Percentiles rank a stretch among this genome's conserved stretches.
These are phyloP conservation scores for Acacia confusa DNA, from an alignment of 306 rosid species.

Conservation along the genomic window DNA sequence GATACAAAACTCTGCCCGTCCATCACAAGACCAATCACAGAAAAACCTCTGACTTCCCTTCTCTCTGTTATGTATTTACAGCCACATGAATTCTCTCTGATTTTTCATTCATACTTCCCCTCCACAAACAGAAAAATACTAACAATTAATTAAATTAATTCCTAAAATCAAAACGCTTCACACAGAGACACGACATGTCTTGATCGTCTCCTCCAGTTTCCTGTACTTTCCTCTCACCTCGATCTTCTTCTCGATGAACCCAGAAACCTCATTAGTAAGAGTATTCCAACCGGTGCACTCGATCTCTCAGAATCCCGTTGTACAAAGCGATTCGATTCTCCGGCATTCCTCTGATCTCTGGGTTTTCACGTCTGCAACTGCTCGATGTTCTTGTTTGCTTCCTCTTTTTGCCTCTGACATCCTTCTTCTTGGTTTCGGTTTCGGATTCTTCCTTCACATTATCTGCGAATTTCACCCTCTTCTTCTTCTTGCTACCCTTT, in stretches of 20 bases:
- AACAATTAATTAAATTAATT: not conserved
- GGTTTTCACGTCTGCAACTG: slow-evolving; percentile 27
- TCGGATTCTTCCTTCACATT: slow-evolving; percentile 55
- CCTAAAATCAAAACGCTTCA: not conserved
- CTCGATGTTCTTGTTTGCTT: slow-evolving; percentile 32
- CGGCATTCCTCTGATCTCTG: slow-evolving; percentile 27
- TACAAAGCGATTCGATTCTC: slow-evolving; percentile 44
- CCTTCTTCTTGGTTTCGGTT: slow-evolving; percentile 38
- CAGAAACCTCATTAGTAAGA: slow-evolving; percentile 29
- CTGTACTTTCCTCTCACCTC: not conserved
- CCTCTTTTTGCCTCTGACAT: slow-evolving; percentile 35
- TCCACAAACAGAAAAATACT: slow-evolving; percentile 23
- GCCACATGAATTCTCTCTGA: slow-evolving; percentile 22
- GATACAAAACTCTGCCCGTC: slow-evolving; percentile 2
- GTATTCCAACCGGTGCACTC: slow-evolving; percentile 20
- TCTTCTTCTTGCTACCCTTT: slow-evolving; percentile 44
- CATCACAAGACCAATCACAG: not conserved
- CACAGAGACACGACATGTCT: not conserved
- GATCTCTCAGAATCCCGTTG: slow-evolving; percentile 43
- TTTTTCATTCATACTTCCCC: slow-evolving; percentile 4
- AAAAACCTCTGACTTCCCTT: not conserved
- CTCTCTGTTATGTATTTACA: not conserved
- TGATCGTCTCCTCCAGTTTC: not conserved
- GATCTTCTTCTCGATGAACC: not conserved
- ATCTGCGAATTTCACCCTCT: slow-evolving; percentile 75